Percentiles rank a stretch among this genome's conserved stretches.
These are phyloP conservation scores for Penicillium ucsense DNA, from an alignment of 495 filamentous ascomycete genomes.

Conservation along the genomic window DNA sequence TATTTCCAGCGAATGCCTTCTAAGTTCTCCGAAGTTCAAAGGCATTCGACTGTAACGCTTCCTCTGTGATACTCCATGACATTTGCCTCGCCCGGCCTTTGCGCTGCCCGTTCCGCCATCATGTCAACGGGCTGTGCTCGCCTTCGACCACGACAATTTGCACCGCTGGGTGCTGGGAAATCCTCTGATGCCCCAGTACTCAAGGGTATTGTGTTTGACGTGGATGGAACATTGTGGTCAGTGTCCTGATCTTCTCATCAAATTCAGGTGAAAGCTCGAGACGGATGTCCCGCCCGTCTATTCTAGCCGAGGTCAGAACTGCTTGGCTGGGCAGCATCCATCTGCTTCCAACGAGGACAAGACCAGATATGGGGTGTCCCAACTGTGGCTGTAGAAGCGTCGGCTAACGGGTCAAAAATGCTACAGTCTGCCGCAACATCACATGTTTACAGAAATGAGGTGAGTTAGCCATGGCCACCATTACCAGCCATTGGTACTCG, in stretches of 20 bases:
- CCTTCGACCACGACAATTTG: slow-evolving; percentile 40
- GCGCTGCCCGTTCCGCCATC: slow-evolving; percentile 2
- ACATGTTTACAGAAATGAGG: slow-evolving; percentile 91
- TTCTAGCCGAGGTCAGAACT: too few relatives aligned
- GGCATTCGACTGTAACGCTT: neutral
- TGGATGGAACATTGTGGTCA: slow-evolving; percentile 90
- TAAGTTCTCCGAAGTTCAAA: too few relatives aligned
- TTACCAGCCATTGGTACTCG: too few relatives aligned
- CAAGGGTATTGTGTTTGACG: slow-evolving; percentile 84
- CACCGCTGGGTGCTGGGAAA: slow-evolving; percentile 39
- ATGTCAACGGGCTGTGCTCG: slow-evolving; percentile 24
- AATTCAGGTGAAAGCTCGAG: too few relatives aligned
- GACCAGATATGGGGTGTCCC: neutral
- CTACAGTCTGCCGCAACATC: slow-evolving; percentile 72
- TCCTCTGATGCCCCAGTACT: slow-evolving; percentile 43
- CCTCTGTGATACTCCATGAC: slow-evolving; percentile 4
- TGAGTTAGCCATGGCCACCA: slow-evolving; percentile 17
- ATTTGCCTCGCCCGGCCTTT: neutral
- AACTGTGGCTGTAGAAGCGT: neutral
- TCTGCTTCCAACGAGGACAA: neutral
- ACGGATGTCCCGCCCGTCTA: too few relatives aligned
- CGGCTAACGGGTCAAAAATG: neutral
- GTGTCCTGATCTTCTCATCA: slow-evolving; percentile 7
- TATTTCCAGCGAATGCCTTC: too few relatives aligned
- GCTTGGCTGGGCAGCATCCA: too few relatives aligned